Percentiles rank a stretch among this genome's conserved stretches.
phyloP scores from a whole-genome alignment of 169 alveolate species.

The Babesia caballi region DNA sequence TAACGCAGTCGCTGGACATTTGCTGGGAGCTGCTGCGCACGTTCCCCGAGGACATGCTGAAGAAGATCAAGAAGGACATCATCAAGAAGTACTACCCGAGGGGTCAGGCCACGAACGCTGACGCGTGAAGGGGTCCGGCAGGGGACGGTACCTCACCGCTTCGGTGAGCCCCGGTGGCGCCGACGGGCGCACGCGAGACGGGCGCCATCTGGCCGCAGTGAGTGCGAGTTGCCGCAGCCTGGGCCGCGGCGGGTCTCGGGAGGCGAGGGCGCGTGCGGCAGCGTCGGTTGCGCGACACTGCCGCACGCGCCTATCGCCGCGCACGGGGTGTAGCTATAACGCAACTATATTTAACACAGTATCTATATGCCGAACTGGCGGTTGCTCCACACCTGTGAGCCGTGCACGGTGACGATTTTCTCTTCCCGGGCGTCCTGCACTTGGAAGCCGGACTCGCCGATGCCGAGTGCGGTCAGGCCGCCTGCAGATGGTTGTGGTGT shows the following conservation, averaged over 20 bases:
- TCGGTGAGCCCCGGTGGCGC: too few relatives aligned
- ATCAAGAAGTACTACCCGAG: slow-evolving; percentile 77
- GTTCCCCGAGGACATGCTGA: slow-evolving; percentile 98
- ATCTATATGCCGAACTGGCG: slow-evolving; percentile 64
- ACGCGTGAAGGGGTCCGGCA: background rate
- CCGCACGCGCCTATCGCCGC: background rate
- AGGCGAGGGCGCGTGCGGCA: too few relatives aligned
- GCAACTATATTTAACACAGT: background rate
- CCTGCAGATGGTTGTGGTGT: background rate
- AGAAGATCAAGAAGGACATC: slow-evolving; percentile 87
- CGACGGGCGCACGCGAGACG: too few relatives aligned
- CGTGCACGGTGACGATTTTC: slow-evolving; percentile 70
- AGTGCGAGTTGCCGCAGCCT: too few relatives aligned
- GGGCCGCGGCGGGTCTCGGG: too few relatives aligned
- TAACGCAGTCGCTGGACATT: slow-evolving; percentile 95
- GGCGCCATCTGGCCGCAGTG: too few relatives aligned
- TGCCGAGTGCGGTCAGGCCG: slow-evolving; percentile 9
- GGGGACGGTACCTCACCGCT: too few relatives aligned
- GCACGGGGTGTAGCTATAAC: background rate
- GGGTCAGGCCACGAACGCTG: background rate
- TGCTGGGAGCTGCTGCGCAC: slow-evolving; percentile 98
- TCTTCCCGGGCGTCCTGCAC: slow-evolving; percentile 74
- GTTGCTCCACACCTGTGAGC: slow-evolving; percentile 77
- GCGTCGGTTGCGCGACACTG: background rate
- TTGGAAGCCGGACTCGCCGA: slow-evolving; percentile 50